phyloP scores from a whole-genome alignment of 23 red algal species.

The Gracilaria domingensis region DNA sequence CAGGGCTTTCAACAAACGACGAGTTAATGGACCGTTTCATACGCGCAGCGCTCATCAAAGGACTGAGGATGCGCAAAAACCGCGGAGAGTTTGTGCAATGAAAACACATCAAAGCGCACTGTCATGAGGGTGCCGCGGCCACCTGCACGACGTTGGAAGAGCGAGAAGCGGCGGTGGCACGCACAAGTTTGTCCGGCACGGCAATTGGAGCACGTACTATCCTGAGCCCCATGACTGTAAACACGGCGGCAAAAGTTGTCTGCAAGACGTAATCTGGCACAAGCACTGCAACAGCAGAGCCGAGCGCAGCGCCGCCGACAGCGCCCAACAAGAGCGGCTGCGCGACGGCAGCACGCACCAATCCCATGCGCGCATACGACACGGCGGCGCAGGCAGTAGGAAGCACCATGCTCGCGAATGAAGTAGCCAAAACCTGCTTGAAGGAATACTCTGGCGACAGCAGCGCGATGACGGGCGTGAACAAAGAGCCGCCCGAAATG shows the following conservation, averaged over 20 bases:
- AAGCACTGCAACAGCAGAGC: slow-evolving; percentile 53
- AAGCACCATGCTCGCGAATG: slow-evolving; percentile 81
- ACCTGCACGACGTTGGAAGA: no score
- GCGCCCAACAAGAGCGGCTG: slow-evolving; percentile 76
- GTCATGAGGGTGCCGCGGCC: background rate
- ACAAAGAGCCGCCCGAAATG: slow-evolving; percentile 84
- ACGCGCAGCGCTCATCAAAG: slow-evolving; percentile 10
- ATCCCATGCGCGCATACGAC: slow-evolving; percentile 76
- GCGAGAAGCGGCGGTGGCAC: background rate
- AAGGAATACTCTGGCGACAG: slow-evolving; percentile 27
- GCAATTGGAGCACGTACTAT: slow-evolving; percentile 46
- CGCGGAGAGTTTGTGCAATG: slow-evolving; percentile 3
- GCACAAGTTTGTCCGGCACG: background rate
- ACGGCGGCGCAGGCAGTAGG: slow-evolving; percentile 68
- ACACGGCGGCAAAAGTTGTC: slow-evolving; percentile 72
- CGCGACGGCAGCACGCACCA: slow-evolving; percentile 47
- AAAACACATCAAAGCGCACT: background rate
- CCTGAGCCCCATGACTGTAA: slow-evolving; percentile 74
- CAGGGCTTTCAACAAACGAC: slow-evolving; percentile 1
- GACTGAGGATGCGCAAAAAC: background rate
- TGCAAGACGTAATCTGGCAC: slow-evolving; percentile 70
- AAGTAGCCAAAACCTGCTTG: slow-evolving; percentile 75
- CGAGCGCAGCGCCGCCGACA: slow-evolving; percentile 67
- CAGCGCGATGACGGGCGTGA: slow-evolving; percentile 79
- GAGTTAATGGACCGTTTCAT: slow-evolving; percentile 15